A percentile compares a stretch with the other conserved stretches of the same genome.
These are phyloP conservation scores for Linnemannia schmuckeri DNA, from an alignment of 192 early-diverging fungal species.

Conservation along the genomic window DNA sequence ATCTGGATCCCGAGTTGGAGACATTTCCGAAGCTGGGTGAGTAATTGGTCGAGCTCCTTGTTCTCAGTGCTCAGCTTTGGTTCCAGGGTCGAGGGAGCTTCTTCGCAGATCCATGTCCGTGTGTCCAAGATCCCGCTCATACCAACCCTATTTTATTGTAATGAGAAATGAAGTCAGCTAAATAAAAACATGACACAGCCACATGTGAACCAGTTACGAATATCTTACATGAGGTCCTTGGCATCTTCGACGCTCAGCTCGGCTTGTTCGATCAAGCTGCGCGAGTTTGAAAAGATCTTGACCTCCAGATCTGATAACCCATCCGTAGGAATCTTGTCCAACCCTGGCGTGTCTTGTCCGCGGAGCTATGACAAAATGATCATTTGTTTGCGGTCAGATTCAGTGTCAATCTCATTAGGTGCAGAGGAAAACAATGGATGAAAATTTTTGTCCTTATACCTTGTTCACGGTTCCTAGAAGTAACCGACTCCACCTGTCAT, in stretches of 20 bases:
- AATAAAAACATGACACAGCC: neutral
- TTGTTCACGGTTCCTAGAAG: neutral
- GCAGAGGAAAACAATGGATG: neutral
- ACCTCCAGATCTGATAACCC: neutral
- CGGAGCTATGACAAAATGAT: neutral
- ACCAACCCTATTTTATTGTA: neutral
- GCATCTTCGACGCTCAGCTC: neutral
- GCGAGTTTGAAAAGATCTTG: constrained; percentile 1
- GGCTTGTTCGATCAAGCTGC: neutral
- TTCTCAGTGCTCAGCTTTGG: neutral
- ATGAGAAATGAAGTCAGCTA: neutral
- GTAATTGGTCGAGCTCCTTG: neutral
- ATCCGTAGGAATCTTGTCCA: neutral
- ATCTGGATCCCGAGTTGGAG: constrained; percentile 7
- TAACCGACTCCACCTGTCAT: neutral
- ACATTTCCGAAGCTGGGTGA: neutral
- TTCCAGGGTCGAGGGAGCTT: neutral
- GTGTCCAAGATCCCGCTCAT: constrained; percentile 3
- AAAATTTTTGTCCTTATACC: neutral
- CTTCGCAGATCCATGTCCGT: constrained; percentile 5
- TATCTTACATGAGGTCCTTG: neutral
- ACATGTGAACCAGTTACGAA: neutral
- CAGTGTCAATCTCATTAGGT: neutral
- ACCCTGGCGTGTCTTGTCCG: neutral
- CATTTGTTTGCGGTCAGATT: neutral